Conservation (phyloP, 805 yeast species). For the Spathaspora passalidarum region DNA sequence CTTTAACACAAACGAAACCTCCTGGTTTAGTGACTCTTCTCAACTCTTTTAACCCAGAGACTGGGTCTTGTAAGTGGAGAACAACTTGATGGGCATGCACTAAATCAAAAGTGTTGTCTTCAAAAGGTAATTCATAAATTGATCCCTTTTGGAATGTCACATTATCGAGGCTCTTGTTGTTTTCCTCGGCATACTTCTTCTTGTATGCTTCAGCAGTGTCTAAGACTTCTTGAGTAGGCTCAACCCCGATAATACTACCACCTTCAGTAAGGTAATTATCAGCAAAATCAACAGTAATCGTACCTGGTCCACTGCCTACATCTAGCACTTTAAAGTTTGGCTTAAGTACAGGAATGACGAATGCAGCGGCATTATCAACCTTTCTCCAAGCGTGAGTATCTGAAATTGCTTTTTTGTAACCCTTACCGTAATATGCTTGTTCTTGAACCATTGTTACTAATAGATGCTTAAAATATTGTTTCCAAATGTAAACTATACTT, state of each 20-base stretch:
- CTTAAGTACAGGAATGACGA: conserved; percentile 24
- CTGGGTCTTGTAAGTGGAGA: conserved; percentile 33
- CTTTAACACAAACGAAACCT: conserved; percentile 31
- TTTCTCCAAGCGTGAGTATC: conserved; percentile 34
- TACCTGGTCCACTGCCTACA: conserved; percentile 45
- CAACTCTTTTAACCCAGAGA: conserved; percentile 32
- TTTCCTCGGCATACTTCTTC: not conserved
- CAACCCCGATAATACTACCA: conserved; percentile 30
- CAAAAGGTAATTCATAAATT: conserved; percentile 27
- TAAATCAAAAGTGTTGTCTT: conserved; percentile 36
- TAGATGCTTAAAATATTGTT: too few relatives aligned
- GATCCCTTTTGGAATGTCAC: conserved; percentile 28
- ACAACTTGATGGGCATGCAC: conserved; percentile 39
- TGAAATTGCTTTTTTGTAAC: conserved; percentile 19
- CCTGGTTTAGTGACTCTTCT: conserved; percentile 30
- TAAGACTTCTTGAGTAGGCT: conserved; percentile 26
- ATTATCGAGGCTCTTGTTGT: conserved; percentile 7
- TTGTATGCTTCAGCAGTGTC: conserved; percentile 17
- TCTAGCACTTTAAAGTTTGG: conserved; percentile 28
- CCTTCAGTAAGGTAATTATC: conserved; percentile 17
- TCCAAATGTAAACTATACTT: too few relatives aligned
- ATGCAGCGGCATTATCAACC: conserved; percentile 24
- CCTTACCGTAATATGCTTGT: conserved; percentile 23
- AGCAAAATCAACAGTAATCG: conserved; percentile 34
- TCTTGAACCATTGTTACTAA: conserved; percentile 7